Base-by-base conservation (phyloP, 192 early-diverging fungal genomes). In the Ambispora gerdemannii region DNA sequence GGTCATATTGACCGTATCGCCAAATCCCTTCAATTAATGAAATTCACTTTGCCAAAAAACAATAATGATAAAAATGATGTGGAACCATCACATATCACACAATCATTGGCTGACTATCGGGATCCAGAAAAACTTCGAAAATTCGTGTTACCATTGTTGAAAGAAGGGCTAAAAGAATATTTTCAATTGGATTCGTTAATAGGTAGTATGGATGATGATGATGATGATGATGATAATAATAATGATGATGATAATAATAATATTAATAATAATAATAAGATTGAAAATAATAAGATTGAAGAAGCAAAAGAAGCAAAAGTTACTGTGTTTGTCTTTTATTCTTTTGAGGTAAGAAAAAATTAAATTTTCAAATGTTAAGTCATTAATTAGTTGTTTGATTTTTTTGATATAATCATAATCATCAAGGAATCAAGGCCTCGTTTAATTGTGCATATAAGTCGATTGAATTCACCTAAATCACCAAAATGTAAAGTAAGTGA, bases 291-390 rank as follows among this genome's bases (percentile, higher is more conserved):
- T 1, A 47, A 76, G 22, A 59, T 55, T 50, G 33, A 47, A 7
- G 35, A 73, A 24, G 69, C 28, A 28, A 50, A 34, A 22, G 85
- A 88, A 60, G 71, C 81, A 3, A 90, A 85, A 51, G 70, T 89
- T n/a, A 84, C 80, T 6, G 49, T 89, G 13, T 73, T 88, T 17
- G 77, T 85, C 25, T 75, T 77, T 24, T 89, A 88, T 84, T 75
- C 76, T 50, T 55, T 71, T 30, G 50, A 84, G 73, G 86, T 83
- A 75, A 24, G 43, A 22, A 28, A 38, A 33, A 1, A 50, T 51
- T 32, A 58, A 3, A 53, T 22, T 25, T 6, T 43, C 20, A 20
- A 1, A 32, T 19, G 36, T 17, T 51, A 17, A 38, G 32, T 52
- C 2, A 36, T 32, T 53, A 8, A 64, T 55, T 61, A 65, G n/a